Evolutionary conservation across 2,329 filamentous ascomycete species (phyloP).

Genomic region (Scytalidium sp.): DNA sequence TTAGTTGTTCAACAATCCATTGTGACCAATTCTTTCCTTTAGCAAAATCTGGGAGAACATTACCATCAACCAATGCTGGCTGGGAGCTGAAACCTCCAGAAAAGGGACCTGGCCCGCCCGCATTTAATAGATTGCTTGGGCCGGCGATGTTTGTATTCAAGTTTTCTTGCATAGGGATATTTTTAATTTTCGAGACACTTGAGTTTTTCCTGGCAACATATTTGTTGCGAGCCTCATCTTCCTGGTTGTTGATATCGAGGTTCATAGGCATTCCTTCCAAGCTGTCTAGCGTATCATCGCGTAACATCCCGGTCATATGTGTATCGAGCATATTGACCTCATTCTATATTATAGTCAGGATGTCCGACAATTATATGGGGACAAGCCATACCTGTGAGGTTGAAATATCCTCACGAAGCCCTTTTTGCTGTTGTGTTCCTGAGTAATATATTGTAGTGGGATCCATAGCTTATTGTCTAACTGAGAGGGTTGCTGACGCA

Average conservation of each 20-base stretch:
- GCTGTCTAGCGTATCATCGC: conserved; percentile 36
- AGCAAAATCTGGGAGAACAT: conserved; percentile 62
- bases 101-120: conserved; percentile 27
- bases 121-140: conserved; percentile 18
- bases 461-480: conserved; percentile 21
- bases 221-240: conserved; percentile 11
- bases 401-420: conserved; percentile 17
- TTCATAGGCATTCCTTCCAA: conserved; percentile 41
- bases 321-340: conserved; percentile 18
- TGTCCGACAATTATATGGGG: neutral
- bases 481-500: conserved; percentile 17
- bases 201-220: conserved; percentile 24
- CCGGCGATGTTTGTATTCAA: conserved; percentile 8
- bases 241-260: conserved; percentile 35
- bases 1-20: conserved; percentile 83
- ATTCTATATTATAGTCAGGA: conserved; percentile 2
- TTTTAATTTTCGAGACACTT: conserved; percentile 13
- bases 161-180: conserved; percentile 10
- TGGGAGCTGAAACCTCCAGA: conserved; percentile 26
- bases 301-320: conserved; percentile 38
- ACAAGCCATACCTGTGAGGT: conserved; percentile 21
- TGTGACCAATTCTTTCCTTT: conserved; percentile 79
- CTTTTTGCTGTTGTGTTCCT: conserved; percentile 14
- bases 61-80: conserved; percentile 31
- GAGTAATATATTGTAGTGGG: conserved; percentile 21